phyloP scores from a whole-genome alignment of 352 stramenopile species.

The Hyphochytrium catenoides region DNA sequence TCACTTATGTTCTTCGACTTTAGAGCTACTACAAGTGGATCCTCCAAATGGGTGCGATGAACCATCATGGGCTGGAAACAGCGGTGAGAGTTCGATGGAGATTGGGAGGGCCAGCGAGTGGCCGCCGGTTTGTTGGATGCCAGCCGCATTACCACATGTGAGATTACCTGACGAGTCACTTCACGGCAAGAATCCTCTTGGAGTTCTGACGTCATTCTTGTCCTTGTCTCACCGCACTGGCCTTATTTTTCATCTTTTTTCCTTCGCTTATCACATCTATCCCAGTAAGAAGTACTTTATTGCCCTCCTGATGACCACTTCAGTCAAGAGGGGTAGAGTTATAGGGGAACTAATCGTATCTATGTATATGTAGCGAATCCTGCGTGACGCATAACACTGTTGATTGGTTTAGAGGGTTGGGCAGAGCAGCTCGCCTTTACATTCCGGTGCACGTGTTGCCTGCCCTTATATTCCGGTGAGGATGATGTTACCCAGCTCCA shows the following conservation, averaged over 20 bases:
- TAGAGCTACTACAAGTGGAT: constrained; percentile 64
- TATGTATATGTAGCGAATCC: constrained; percentile 36
- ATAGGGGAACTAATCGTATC: no score
- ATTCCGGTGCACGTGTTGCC: constrained; percentile 46
- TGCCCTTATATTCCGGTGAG: constrained; percentile 39
- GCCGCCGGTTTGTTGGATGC: constrained; percentile 17
- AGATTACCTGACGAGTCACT: no score
- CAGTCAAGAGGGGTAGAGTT: neutral
- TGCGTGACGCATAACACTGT: constrained; percentile 42
- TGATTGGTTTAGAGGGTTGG: constrained; percentile 30
- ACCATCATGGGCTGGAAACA: constrained; percentile 37
- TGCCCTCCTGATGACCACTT: neutral
- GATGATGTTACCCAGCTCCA: no score
- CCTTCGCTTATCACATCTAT: no score
- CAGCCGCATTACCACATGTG: constrained; percentile 65
- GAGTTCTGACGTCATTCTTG: neutral
- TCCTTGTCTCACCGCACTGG: neutral
- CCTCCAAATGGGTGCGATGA: constrained; percentile 33
- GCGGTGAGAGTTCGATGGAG: constrained; percentile 27
- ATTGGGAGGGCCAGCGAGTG: constrained; percentile 17
- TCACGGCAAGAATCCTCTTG: constrained; percentile 8
- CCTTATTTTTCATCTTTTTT: no score
- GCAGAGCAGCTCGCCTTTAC: constrained; percentile 44
- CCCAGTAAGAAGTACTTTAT: neutral
- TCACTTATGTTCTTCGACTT: neutral